Conservation (phyloP, 768 basidiomycete species). For the Leccinum barrowsii region DNA sequence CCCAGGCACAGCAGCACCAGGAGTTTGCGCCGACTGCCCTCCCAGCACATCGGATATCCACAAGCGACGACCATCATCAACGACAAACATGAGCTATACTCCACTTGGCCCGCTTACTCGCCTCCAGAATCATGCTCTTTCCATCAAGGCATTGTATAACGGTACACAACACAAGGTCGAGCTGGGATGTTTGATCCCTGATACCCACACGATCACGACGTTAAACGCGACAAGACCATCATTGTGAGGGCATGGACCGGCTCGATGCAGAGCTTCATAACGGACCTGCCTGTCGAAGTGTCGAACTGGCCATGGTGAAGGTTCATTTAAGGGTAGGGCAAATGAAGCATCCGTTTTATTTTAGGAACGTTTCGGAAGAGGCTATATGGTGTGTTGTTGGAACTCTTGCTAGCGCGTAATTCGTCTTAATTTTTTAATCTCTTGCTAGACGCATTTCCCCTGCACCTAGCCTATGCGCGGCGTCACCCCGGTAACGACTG, state of each 20-base stretch:
- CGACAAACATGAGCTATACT: slow-evolving; percentile 91
- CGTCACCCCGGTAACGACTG: slow-evolving; percentile 25
- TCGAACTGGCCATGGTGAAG: slow-evolving; percentile 81
- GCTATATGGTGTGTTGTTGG: slow-evolving; percentile 47
- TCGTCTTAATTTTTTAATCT: not conserved
- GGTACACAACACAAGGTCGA: slow-evolving; percentile 72
- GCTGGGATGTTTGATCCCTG: slow-evolving; percentile 63
- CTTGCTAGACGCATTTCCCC: slow-evolving; percentile 45
- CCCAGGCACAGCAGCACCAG: slow-evolving; percentile 21
- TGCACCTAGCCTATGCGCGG: slow-evolving; percentile 39
- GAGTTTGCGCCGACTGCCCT: slow-evolving; percentile 64
- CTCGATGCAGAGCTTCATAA: slow-evolving; percentile 56
- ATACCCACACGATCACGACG: slow-evolving; percentile 75
- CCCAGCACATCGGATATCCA: slow-evolving; percentile 33
- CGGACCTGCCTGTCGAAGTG: slow-evolving; percentile 76
- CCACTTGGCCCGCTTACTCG: slow-evolving; percentile 88
- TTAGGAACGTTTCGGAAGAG: slow-evolving; percentile 68
- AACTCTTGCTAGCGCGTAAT: not conserved
- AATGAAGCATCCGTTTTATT: not conserved
- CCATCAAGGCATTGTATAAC: slow-evolving; percentile 64
- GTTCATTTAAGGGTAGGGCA: slow-evolving; percentile 20
- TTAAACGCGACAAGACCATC: slow-evolving; percentile 73
- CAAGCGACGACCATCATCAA: slow-evolving; percentile 71
- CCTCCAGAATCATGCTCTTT: slow-evolving; percentile 71
- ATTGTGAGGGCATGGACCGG: slow-evolving; percentile 76